A percentile compares a stretch with the other conserved stretches of the same genome.
phyloP scores from a whole-genome alignment of 768 basidiomycete species.

The Pleurotus eryngii region DNA sequence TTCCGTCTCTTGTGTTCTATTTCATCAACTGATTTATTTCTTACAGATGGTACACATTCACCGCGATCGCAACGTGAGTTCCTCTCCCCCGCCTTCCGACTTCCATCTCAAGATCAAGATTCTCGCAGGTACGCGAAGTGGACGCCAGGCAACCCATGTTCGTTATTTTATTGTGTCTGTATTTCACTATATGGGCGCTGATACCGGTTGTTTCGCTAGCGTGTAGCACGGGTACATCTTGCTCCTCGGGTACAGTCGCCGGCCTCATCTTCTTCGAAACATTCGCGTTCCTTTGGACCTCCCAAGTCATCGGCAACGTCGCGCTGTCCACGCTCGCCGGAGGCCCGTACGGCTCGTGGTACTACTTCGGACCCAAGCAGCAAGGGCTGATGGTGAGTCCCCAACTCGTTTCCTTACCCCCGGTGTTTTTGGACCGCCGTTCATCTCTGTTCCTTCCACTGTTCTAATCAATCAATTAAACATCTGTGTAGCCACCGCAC shows the following conservation, averaged over 20 bases:
- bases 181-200: background rate
- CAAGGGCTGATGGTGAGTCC: constrained; percentile 57
- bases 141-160: constrained; percentile 75
- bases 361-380: constrained; percentile 77
- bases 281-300: constrained; percentile 86
- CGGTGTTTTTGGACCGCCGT: background rate
- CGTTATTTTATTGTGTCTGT: constrained; percentile 16
- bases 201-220: constrained; percentile 28
- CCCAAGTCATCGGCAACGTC: constrained; percentile 78
- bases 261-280: constrained; percentile 76
- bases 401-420: background rate
- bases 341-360: constrained; percentile 76
- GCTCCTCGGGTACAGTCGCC: constrained; percentile 72
- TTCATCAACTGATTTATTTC: background rate
- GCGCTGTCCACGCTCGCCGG: constrained; percentile 78
- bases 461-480: background rate
- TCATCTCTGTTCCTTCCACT: too few species aligned
- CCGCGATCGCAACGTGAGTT: constrained; percentile 65
- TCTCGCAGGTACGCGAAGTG: constrained; percentile 53
- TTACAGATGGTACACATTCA: constrained; percentile 72
- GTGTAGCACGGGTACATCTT: constrained; percentile 46
- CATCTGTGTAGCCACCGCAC: constrained; percentile 51
- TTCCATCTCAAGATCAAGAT: background rate
- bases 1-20: background rate
- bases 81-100: background rate